Evolutionary conservation across 1,139 yeast species (phyloP).

Genomic region (Starmera stellimalicola): DNA sequence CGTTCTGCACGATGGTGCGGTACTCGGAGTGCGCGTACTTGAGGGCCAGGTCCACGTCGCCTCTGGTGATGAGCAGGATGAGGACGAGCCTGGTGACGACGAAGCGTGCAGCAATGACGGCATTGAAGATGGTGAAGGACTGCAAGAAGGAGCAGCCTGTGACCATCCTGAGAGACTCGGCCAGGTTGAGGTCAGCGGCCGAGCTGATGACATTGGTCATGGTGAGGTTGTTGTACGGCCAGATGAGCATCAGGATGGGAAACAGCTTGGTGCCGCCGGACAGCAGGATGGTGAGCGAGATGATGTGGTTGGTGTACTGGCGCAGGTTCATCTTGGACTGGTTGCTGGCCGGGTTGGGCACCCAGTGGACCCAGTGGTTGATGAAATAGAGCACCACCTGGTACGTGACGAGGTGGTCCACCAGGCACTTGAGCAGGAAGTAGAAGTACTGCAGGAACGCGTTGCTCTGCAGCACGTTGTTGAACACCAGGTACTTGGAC

Average conservation of each 20-base stretch:
- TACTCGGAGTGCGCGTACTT: background rate
- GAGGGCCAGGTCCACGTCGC: background rate
- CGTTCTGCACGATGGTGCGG: background rate
- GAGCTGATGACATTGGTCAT: slow-evolving; percentile 53
- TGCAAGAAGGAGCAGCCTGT: slow-evolving; percentile 33
- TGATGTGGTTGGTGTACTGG: slow-evolving; percentile 19
- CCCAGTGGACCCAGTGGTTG: slow-evolving; percentile 34
- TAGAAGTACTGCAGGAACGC: slow-evolving; percentile 54
- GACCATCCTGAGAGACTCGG: slow-evolving; percentile 57
- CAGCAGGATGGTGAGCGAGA: slow-evolving; percentile 61
- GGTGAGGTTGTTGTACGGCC: slow-evolving; percentile 85
- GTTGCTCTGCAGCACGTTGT: slow-evolving; percentile 33
- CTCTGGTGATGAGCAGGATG: slow-evolving; percentile 11
- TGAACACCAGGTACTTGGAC: slow-evolving; percentile 17
- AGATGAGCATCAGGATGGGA: slow-evolving; percentile 89
- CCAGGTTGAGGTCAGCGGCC: slow-evolving; percentile 51
- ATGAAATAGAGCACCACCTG: slow-evolving; percentile 35
- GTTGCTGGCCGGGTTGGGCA: slow-evolving; percentile 17
- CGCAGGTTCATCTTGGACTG: slow-evolving; percentile 6
- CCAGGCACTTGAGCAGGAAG: slow-evolving; percentile 52
- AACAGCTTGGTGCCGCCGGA: slow-evolving; percentile 74
- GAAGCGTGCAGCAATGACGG: slow-evolving; percentile 17
- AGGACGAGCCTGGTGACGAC: slow-evolving; percentile 19
- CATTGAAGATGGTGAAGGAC: slow-evolving; percentile 22
- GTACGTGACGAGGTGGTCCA: slow-evolving; percentile 52